Evolutionary conservation across 2,329 filamentous ascomycete species (phyloP), one percentile per base, ranked within the genome.

Genomic region (Exserohilum rostratum): DNA sequence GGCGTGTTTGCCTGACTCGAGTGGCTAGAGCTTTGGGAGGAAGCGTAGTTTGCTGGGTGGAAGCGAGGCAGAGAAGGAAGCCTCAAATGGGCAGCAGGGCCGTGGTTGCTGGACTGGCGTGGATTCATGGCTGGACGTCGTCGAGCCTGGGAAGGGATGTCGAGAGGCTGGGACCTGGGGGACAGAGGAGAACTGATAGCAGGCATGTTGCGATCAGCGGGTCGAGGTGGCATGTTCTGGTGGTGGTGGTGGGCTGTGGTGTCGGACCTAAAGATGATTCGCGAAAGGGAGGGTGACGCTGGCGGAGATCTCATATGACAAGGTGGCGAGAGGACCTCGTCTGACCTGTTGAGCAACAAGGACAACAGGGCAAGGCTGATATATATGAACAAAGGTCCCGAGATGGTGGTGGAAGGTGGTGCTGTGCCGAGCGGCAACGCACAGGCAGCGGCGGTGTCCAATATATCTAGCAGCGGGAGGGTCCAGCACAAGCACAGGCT

Each of bases 11-110:
- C 67, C 11, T 64, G 53, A 46, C 76, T 80, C 12, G 74, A 74
- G 39, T 64, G 52, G 46, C 76, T 80, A 12, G 74, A 74, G 40
- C 69, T 67, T 42, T 73, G 62, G 31, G 75, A 77, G 0, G 69
- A 69, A 9, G 78, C 76, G 63, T 78, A 83, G 68, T 82, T 82
- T 58, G 80, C 79, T 6, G 81, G 81, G 55, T 83, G 81, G 72
- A 81, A 83, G 53, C 79, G 77, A 39, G 80, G 81, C 35, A 83
- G 72, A 1, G 77, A 77, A n/a, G 80, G 79, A 12, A 83, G 69
- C 50, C 78, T 77, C 31, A 82, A 69, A 22, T 75, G 72, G 25
- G 66, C 69, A 44, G 71, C 65, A 27, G 70, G 72, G 45, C 70
- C 69, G 37, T 69, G 68, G 53, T 55, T 65, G 39, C 72, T 73